phyloP scores from a whole-genome alignment of 139 green algal genomes.

The Auxenochlorella pyrenoidosa region DNA sequence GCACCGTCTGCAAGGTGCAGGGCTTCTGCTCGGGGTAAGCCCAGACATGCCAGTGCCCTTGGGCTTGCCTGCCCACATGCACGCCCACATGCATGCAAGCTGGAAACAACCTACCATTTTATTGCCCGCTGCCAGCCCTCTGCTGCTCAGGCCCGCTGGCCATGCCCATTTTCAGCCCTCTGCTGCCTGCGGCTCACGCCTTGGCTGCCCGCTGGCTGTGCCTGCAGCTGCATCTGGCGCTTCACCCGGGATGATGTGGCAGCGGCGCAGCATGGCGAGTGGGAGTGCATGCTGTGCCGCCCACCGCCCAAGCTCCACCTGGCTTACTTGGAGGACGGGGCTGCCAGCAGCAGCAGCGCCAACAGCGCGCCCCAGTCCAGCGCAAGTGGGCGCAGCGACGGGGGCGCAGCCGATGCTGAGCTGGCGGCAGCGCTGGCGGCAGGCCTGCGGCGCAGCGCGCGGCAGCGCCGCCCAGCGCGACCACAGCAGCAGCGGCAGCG shows the following conservation, averaged over 20 bases:
- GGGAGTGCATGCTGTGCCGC: slow-evolving; percentile 8
- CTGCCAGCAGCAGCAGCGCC: neutral
- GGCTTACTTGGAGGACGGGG: neutral
- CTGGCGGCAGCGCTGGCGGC: neutral
- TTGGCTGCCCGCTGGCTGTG: too few species aligned
- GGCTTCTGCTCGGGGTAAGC: slow-evolving; percentile 24
- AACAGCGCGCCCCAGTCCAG: neutral
- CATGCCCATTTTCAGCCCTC: neutral
- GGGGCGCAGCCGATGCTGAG: neutral
- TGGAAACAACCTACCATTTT: neutral
- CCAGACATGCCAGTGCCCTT: neutral
- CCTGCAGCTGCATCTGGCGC: slow-evolving; percentile 5
- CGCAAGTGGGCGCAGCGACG: neutral
- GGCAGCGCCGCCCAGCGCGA: neutral
- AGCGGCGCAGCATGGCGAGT: neutral
- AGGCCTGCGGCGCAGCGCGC: neutral
- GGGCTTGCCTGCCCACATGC: neutral
- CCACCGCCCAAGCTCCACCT: neutral
- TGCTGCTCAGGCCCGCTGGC: too few species aligned
- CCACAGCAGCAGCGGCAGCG: neutral
- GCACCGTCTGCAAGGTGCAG: slow-evolving; percentile 2
- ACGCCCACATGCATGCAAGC: neutral
- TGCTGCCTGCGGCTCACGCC: neutral
- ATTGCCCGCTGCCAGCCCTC: neutral
- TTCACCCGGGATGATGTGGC: neutral